Base-by-base conservation (phyloP, 1,284 basidiomycete genomes). In the Erythrobasidium hasegawianum region DNA sequence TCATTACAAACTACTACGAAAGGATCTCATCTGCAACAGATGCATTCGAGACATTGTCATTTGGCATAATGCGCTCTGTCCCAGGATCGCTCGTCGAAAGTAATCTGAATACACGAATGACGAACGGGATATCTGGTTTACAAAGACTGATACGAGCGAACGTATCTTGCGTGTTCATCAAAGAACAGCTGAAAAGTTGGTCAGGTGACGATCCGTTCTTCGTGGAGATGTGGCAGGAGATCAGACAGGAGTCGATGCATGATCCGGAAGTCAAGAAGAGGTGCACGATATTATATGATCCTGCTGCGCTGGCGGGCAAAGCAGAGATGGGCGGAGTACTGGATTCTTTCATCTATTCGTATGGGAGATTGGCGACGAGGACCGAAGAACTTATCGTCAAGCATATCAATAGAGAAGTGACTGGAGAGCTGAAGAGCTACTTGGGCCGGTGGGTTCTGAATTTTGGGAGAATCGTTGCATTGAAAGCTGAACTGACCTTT, bases 41-140 rank as follows among this genome's bases (percentile, higher is more conserved):
- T 72, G 93, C 93, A 0, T 97, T 97, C 72, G 95, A 97, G 77
- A 87, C 86, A 0, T 80, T 96, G 2, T 90, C 90, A 0, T 90
- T 88, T 18, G 85, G 87, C 0, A 86, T 98, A 71, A 84, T 93
- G 29, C 86, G 92, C 3, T 88, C 88, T 2, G 91, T 97, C 5
- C 93, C 95, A 0, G 95, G 94, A 3, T 90, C 89, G 3, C 81
- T 94, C 38, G 72, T 79, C 10, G 81, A 85, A 53, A 78, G 79
- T 57, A 71, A 80, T 3, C 77, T 78, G 14, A 79, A 81, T 2
- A 71, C 80, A 75, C 81, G 81, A 68, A 77, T 91, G 69, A 90
- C 89, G 0, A 84, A 84, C 40, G 90, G 91, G 1, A 82, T 87
- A 2, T 86, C 87, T 57, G 93, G 91, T 7, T 81, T 88, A 10